Evolutionary conservation across 768 basidiomycete species (phyloP), one percentile per base, ranked within the genome.

Genomic region (Rhizopogon vinicolor): DNA sequence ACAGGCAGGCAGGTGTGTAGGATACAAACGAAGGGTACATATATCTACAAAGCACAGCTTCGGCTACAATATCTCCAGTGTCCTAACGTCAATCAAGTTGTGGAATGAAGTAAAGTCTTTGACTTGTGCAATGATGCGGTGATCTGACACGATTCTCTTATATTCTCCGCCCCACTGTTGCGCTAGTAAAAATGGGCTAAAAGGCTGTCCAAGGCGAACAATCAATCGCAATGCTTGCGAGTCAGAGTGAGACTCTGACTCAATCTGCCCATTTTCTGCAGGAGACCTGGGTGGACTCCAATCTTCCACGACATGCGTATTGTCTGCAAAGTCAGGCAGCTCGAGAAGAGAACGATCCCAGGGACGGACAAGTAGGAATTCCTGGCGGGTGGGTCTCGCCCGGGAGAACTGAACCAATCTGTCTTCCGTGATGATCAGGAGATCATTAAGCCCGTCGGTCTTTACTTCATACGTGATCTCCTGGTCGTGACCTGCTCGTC

Each of bases 101-200:
- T 41, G 7, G 18, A 18, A 7, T 3, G 40, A 41, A 41, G 40
- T 8, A 7, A n/a, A 3, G 7, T 41, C 16, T n/a, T 8, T n/a
- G 16, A 41, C 70, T 1, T 75, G 70, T 68, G 69, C 56, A 3
- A 52, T 25, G 19, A 57, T 19, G 14, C 28, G 28, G 5, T 19
- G 31, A 19, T 57, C 56, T 5, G 51, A 35, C 5, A 51, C 56
- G 9, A 52, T 41, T 25, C 56, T 46, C 44, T 25, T 57, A 40
- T 52, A 57, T 64, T 51, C 72, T 58, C 1, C 69, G 68, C 40
- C 65, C 66, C 41, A 72, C 71, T 72, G 68, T 65, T 22, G 51
- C 42, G 12, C 35, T 25, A 57, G 44, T 10, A 57, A 45, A 29
- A 57, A 44, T 29, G 56, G 51, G 9, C 39, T 33, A 41, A 57